Base-by-base conservation (phyloP, 352 stramenopile genomes). In the Phytophthora chlamydospora region DNA sequence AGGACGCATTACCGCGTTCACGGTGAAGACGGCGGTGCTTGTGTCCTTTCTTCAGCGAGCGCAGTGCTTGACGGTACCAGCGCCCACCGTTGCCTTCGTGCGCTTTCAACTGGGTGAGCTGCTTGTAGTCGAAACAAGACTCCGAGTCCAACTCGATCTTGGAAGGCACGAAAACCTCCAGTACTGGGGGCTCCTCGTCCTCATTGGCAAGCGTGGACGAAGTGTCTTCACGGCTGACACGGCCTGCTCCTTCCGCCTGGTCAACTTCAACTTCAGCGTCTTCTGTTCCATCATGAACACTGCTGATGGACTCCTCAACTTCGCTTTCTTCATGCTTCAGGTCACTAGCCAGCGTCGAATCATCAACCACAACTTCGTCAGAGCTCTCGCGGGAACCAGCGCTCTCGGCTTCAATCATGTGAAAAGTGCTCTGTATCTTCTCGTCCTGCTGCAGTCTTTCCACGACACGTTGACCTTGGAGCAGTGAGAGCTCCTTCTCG, bases 51-150 rank as follows among this genome's bases (percentile, higher is more conserved):
- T 72, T 68, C 1, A 90, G 62, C n/a, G 55, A 60, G 7, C 58
- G 69, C 12, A 91, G 57, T 14, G 78, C 69, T 4, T 62, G 48
- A 19, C 59, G 62, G 41, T 80, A 69, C 70, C 71, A 85, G 21
- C 36, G 66, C 19, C 43, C 51, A 13, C 27, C 46, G 16, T 72
- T 54, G 46, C 71, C 62, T 8, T 49, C 44, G 35, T 52, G 48
- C 16, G 54, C 31, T 13, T 55, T 62, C 16, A 83, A 47, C 14
- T 77, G 24, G 0, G 68, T 59, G n/a, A 89, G 69, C 43, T 87
- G 45, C 10, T 55, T 59, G 41, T 79, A 88, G 41, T 62, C 73
- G 32, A 16, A 67, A 14, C 45, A 39, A 21, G 40, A 13, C 6
- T 44, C 39, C 4, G 16, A 41, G 11, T 33, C 31, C 29, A 27